These are phyloP conservation scores for Millerago galiae DNA, from an alignment of 805 yeast genomes.

Conservation along the genomic window DNA sequence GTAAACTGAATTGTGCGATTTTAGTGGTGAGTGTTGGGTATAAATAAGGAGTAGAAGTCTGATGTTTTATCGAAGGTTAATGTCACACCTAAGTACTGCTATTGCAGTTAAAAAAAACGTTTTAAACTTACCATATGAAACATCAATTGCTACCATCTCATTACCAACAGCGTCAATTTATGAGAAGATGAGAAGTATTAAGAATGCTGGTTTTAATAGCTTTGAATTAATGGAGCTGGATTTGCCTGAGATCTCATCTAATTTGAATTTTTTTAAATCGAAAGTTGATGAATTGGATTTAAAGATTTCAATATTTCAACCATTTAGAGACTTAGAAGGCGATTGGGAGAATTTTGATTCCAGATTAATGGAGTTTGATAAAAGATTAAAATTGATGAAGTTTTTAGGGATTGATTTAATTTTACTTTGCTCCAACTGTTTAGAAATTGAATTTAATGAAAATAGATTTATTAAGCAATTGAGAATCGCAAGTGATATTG, in stretches of 20 bases:
- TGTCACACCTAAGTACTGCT: background rate
- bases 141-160: slow-evolving; percentile 6
- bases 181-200: slow-evolving; percentile 1
- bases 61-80: no score
- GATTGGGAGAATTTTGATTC: background rate
- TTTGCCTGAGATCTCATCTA: background rate
- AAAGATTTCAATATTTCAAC: slow-evolving; percentile 7
- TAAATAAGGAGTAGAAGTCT: no score
- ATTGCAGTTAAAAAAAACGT: background rate
- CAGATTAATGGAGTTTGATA: background rate
- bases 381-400: slow-evolving; percentile 3
- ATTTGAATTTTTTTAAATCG: slow-evolving; percentile 1
- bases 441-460: background rate
- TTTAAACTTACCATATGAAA: background rate
- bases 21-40: no score
- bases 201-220: slow-evolving; percentile 4
- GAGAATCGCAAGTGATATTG: slow-evolving; percentile 2
- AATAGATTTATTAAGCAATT: slow-evolving; percentile 1
- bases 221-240: slow-evolving; percentile 7
- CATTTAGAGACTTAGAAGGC: slow-evolving; percentile 9
- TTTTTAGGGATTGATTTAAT: slow-evolving; percentile 1
- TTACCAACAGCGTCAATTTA: slow-evolving; percentile 4
- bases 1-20: background rate
- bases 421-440: slow-evolving; percentile 4
- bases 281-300: background rate